Evolutionary conservation across 2,329 filamentous ascomycete species (phyloP), one percentile per base, ranked within the genome.

Genomic region (Colletotrichum melonis): DNA sequence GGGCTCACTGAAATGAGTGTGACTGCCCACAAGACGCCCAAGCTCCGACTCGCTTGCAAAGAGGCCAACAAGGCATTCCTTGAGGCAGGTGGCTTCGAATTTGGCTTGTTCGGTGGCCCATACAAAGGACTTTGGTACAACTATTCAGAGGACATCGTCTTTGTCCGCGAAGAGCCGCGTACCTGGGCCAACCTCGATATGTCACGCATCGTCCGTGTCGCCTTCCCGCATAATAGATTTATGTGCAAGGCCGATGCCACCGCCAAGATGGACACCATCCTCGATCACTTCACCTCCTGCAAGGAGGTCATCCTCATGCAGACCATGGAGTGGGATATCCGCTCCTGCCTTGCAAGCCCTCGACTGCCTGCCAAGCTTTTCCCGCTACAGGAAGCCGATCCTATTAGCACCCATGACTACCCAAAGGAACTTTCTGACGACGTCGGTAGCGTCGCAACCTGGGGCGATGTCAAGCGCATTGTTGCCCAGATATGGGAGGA

Each of bases 101-200:
- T 75, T 46, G 74, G 74, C 14, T 60, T 75, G 42, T 75, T 69
- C 42, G 62, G 67, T 9, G 63, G 72, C 11, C 7, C 62, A 16
- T 74, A 74, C 56, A 71, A 67, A 42, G 74, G 74, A 7, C 46
- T 72, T 56, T 75, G 74, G 74, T 72, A 74, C 60, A 75, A 75
- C 57, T 63, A 75, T 38, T n/a, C 74, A 22, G 30, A 67, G 26
- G 72, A 75, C 28, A 74, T 75, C 7, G 60, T 75, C 24, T 68
- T 54, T 26, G 52, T 75, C 22, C 59, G 63, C 24, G 56, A 56
- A 2, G 67, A 72, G 12, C 67, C 60, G 22, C 28, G 38, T 9
- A 42, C 35, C n/a, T 74, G 68, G 66, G 62, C 42, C 24, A 67
- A 74, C 63, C 38, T 75, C 11, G 67, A 75, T 42, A 63, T 75